Percentiles rank a stretch among this genome's conserved stretches.
Evolutionary conservation across 495 filamentous ascomycete genomes (phyloP).

Genomic region (Parachaetomium inaequale): DNA sequence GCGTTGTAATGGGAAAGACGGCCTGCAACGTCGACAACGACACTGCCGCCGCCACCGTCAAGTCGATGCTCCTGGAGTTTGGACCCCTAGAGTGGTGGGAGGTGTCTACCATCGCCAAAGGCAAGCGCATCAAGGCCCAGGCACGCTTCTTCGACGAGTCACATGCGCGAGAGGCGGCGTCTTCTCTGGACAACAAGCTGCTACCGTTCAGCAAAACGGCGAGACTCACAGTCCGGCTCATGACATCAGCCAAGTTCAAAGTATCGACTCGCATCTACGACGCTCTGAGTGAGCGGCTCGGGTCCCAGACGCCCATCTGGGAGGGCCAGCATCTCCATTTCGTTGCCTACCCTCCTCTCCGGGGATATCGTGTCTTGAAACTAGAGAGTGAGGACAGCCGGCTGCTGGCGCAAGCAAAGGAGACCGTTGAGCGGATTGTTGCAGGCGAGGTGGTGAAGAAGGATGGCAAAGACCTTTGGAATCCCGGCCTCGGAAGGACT

Average conservation of each 20-base stretch:
- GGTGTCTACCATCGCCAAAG: constrained; percentile 6
- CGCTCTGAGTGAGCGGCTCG: constrained; percentile 34
- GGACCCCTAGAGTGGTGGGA: constrained; percentile 38
- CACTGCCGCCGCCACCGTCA: constrained; percentile 14
- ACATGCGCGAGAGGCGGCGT: constrained; percentile 32
- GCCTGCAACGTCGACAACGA: constrained; percentile 23
- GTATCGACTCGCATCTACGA: constrained; percentile 35
- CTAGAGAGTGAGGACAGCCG: constrained; percentile 41
- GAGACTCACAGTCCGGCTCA: constrained; percentile 31
- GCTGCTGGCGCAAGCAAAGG: constrained; percentile 37
- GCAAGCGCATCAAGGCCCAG: constrained; percentile 33
- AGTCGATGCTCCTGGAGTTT: constrained; percentile 28
- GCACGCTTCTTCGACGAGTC: constrained; percentile 32
- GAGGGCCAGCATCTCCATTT: constrained; percentile 28
- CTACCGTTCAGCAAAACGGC: constrained; percentile 25
- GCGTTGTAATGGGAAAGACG: constrained; percentile 24
- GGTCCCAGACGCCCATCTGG: constrained; percentile 29
- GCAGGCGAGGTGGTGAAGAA: constrained; percentile 21
- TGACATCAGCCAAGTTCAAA: constrained; percentile 38
- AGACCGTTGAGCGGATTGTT: constrained; percentile 33
- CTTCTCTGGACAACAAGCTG: constrained; percentile 20
- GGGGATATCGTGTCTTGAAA: constrained; percentile 32
- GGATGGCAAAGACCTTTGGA: constrained; percentile 29
- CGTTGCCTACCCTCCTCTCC: constrained; percentile 27
- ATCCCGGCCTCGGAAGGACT: constrained; percentile 20